Conservation (phyloP, 75 land plant genomes). For the Larix kaempferi region DNA sequence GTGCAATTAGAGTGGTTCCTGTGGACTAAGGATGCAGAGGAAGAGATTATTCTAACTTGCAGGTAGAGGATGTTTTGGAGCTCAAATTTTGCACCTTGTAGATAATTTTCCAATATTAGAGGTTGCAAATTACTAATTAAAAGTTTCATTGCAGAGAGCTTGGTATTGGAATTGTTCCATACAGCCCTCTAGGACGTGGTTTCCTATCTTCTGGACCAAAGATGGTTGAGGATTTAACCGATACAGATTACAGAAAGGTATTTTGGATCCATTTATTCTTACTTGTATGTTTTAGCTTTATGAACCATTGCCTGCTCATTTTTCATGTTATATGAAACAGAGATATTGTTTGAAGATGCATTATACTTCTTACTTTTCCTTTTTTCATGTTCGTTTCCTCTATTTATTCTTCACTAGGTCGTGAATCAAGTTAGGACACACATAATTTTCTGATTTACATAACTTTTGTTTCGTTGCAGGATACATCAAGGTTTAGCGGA, state of each 20-base stretch:
- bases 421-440: too few relatives aligned
- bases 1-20: constrained; percentile 61
- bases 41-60: constrained; percentile 51
- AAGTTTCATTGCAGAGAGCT: constrained; percentile 41
- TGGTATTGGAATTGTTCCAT: constrained; percentile 62
- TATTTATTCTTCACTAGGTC: too few relatives aligned
- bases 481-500: constrained; percentile 27
- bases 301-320: too few relatives aligned
- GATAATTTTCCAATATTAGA: too few relatives aligned
- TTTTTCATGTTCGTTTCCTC: too few relatives aligned
- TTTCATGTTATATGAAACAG: too few relatives aligned
- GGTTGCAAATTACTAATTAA: too few relatives aligned
- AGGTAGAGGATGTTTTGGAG: constrained; percentile 22
- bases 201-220: constrained; percentile 38
- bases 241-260: constrained; percentile 37
- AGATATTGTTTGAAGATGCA: too few relatives aligned
- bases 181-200: constrained; percentile 59
- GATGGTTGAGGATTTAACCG: constrained; percentile 16
- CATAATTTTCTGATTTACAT: too few relatives aligned
- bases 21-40: constrained; percentile 54
- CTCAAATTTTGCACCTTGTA: too few relatives aligned
- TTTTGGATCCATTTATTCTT: neutral
- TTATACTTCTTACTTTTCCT: too few relatives aligned
- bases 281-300: too few relatives aligned
- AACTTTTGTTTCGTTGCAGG: constrained; percentile 13